Evolutionary conservation across 2,329 filamentous ascomycete genomes (phyloP), one percentile per base, ranked within the genome.

Genomic region (Fusarium veterinarium): DNA sequence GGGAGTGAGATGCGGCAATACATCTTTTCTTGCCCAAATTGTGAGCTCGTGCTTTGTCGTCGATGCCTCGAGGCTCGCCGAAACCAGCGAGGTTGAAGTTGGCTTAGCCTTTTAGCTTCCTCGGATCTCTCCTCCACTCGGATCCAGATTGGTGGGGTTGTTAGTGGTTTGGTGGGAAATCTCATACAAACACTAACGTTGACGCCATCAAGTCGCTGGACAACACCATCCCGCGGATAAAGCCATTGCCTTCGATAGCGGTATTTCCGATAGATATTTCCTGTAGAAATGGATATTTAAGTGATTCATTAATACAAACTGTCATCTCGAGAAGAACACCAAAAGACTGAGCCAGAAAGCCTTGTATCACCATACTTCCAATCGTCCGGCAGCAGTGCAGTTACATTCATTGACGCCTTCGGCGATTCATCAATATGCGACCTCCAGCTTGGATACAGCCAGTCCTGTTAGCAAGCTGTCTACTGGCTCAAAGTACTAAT

Each of bases 121-220:
- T 60, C 38, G 33, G 51, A 28, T 58, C 19, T 49, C 28, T 10
- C 23, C 60, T 17, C 33, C 25, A 23, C 28, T 59, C n/a, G 19
- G 28, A 25, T 20, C 10, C 3, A 2, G 3, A 20, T 40, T 53
- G 37, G 44, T 37, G 46, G 40, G n/a, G 37, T 23, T 71, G 74
- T 72, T 76, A 76, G 70, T 69, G 40, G 2, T 72, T 52, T 74
- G 6, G 48, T 41, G 37, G 2, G 1, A 3, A 1, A 3, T 0
- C 1, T 2, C 25, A 13, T 31, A 3, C 1, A 25, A 28, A 17
- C 51, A 46, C 65, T 77, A 77, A 72, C 67, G 35, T 63, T 76
- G 74, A 73, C 75, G 75, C 75, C 46, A 77, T 77, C 17, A 19
- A 8, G 23, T 46, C 31, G 28, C 20, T 31, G 37, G 10, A 71